Base-by-base conservation (phyloP, 768 basidiomycete species). In the Auriscalpium orientale region DNA sequence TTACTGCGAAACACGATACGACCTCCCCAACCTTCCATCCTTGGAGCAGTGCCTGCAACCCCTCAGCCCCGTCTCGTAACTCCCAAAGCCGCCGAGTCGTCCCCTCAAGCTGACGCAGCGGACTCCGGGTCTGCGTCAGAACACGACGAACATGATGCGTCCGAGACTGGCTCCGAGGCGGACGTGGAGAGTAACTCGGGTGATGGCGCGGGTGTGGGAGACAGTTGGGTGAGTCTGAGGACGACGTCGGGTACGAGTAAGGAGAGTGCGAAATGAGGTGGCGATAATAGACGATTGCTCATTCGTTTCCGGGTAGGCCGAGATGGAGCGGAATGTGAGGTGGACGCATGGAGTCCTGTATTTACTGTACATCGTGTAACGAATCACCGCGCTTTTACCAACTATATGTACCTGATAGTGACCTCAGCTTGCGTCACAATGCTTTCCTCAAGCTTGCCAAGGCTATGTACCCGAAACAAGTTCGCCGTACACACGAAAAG, bases 161-260 rank as follows among this genome's bases (percentile, higher is more conserved):
- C 70, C 3, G 87, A 83, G 54, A 71, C 74, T 18, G 76, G 72
- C 46, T 87, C 85, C 1, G 87, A 89, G 53, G 79, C 79, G 7
- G 88, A 89, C 56, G 75, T 80, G 11, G 87, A 89, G 68, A 84
- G 84, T 62, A 83, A 81, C 60, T 71, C 74, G 12, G 78, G 77
- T 2, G 81, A 80, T 56, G 72, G 69, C 10, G 71, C 75, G 5
- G 75, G 74, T 34, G 80, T 80, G 28, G 80, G 72, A 38, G 76
- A 80, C 49, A 89, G 86, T 59, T 91, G 89, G 89, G 72, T 91
- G 51, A 88, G 81, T 66, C 70, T 90, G 46, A 58, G 65, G 51
- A 62, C 56, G 8, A 53, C 47, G 46, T 7, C 53, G 55, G 54
- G 13, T 20, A 51, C 38, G 20, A 21, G 13, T 40, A 34, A 53